Percentiles rank a stretch among this genome's conserved stretches.
phyloP scores from a whole-genome alignment of 139 green algal genomes.

The Chlorella sp. region DNA sequence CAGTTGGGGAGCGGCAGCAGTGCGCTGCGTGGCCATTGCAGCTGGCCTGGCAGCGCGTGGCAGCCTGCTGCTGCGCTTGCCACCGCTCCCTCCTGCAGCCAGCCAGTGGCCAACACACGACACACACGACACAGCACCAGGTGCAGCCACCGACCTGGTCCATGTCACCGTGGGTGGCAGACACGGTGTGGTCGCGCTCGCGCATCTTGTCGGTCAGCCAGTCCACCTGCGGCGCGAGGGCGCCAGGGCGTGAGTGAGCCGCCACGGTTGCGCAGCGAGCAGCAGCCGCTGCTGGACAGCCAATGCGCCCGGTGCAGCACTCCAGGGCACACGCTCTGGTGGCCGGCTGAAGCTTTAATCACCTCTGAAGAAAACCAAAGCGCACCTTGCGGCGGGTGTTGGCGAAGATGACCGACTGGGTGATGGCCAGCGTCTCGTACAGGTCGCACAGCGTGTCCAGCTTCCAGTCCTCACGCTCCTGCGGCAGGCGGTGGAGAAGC shows the following conservation, averaged over 20 bases:
- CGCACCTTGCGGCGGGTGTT: constrained; percentile 96
- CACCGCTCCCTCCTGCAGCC: too few relatives aligned
- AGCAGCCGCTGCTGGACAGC: neutral
- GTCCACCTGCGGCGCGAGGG: constrained; percentile 82
- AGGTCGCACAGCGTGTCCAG: constrained; percentile 99
- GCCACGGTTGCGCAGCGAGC: neutral
- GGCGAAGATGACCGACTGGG: constrained; percentile 99
- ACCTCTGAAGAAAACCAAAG: too few relatives aligned
- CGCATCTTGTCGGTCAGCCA: constrained; percentile 99
- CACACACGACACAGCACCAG: too few relatives aligned
- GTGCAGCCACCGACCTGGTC: constrained; percentile 70
- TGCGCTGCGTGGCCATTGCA: too few relatives aligned
- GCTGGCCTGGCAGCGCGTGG: too few relatives aligned
- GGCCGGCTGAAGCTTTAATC: too few relatives aligned
- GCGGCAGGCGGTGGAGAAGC: neutral
- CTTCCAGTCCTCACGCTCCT: constrained; percentile 99
- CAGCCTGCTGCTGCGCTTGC: too few relatives aligned
- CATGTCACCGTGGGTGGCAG: constrained; percentile 99
- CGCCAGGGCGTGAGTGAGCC: neutral
- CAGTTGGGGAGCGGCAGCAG: too few relatives aligned
- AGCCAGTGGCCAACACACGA: too few relatives aligned
- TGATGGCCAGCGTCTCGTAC: constrained; percentile 99
- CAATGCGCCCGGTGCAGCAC: too few relatives aligned
- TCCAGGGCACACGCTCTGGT: too few relatives aligned
- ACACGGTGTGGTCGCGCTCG: constrained; percentile 98